phyloP scores from a whole-genome alignment of 2,329 filamentous ascomycete species.

The Phoma sp. region DNA sequence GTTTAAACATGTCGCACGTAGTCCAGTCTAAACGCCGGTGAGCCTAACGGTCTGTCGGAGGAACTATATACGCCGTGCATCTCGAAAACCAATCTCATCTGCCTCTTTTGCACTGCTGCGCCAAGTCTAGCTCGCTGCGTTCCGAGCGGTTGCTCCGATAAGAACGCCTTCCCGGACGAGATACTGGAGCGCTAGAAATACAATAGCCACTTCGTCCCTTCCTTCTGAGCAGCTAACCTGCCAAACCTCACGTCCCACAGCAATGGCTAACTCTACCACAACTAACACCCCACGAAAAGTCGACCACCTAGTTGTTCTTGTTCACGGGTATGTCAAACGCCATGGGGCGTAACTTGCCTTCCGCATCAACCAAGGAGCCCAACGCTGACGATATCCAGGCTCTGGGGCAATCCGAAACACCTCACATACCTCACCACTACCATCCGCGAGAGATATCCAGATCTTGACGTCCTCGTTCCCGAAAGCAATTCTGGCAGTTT shows the following conservation, averaged over 20 bases:
- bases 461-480: constrained; percentile 72
- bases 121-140: constrained; percentile 13
- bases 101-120: neutral
- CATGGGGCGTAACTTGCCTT: constrained; percentile 11
- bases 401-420: constrained; percentile 82
- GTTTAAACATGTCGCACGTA: neutral
- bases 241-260: neutral
- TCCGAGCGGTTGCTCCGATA: constrained; percentile 16
- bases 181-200: constrained; percentile 20
- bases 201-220: constrained; percentile 25
- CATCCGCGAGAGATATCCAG: constrained; percentile 65
- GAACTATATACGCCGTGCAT: neutral
- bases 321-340: constrained; percentile 68
- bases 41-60: neutral
- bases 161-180: constrained; percentile 27
- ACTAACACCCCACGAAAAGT: constrained; percentile 39
- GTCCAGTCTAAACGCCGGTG: neutral
- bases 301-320: constrained; percentile 77
- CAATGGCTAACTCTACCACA: constrained; percentile 24
- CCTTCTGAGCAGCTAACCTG: neutral
- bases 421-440: constrained; percentile 71
- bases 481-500: constrained; percentile 76
- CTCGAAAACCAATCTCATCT: neutral
- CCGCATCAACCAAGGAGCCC: neutral
- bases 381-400: constrained; percentile 52